Conservation (phyloP, 169 alveolate species). For the Toxoplasma gondii region DNA sequence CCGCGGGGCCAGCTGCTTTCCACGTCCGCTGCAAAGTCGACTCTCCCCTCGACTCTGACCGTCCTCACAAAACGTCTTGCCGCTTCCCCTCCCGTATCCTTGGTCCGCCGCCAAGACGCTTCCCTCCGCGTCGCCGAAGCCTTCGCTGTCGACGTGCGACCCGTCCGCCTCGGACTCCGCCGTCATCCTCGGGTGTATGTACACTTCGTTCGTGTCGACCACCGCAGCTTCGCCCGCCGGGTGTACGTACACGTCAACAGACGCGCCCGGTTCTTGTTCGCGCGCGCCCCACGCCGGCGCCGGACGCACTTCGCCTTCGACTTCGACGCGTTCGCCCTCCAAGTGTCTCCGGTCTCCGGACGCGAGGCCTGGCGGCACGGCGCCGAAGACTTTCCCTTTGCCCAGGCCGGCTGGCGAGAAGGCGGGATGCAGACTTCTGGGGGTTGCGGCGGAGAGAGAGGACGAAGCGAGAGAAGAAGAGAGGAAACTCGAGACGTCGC, state of each 20-base stretch:
- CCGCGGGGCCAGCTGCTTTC: neutral
- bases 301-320: neutral
- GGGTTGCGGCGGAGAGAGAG: too few relatives aligned
- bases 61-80: neutral
- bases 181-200: neutral
- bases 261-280: neutral
- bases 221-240: neutral
- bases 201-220: neutral
- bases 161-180: neutral
- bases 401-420: neutral
- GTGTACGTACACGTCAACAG: neutral
- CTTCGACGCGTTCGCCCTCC: neutral
- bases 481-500: neutral
- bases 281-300: neutral
- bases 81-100: neutral
- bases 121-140: neutral
- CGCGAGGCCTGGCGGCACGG: neutral
- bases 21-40: neutral
- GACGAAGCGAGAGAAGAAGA: neutral
- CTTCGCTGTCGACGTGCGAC: neutral
- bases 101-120: neutral
- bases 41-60: neutral
- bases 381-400: slow-evolving; percentile 14
- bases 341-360: neutral
- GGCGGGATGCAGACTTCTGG: too few relatives aligned